Evolutionary conservation across 2,329 filamentous ascomycete genomes (phyloP), one percentile per base, ranked within the genome.

Genomic region (Nemania sp.): DNA sequence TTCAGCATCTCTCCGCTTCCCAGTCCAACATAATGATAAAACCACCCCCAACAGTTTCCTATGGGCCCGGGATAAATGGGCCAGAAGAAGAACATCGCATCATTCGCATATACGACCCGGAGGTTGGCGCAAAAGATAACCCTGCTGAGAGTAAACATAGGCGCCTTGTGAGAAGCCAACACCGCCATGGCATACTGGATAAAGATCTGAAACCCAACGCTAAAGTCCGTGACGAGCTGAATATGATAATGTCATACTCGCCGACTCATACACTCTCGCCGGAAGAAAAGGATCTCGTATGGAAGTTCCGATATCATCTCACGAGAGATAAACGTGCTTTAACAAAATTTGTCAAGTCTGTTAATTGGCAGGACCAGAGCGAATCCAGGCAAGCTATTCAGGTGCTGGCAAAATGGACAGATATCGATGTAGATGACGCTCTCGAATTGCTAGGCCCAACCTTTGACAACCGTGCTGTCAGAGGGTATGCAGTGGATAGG

Each of bases 321-420:
- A 94, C 92, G 1, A 82, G 91, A 52, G 92, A 99, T 70, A 99
- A 99, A 72, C 80, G 88, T 64, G 89, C 93, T 2, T 78, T 97
- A 53, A 99, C 93, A 28, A 99, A 99, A 66, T 96, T 99, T 64
- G 91, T 97, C 70, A 99, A 97, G 71, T 97, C 93, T 0, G 93
- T 97, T 33, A 92, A 95, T 62, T 99, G 94, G 93, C 84, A 83
- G 44, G 93, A 96, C 69, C 81, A 83, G 41, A 84, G 85, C 57
- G 93, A 99, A 76, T 86, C 89, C 3, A 87, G 89, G 54, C 91
- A 97, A 74, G 92, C 93, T 5, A 89, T 94, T 20, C 90, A 95
- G 57, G 84, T 99, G 4, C 80, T 99, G 15, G 85, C 88, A 0
- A 93, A 92, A 64, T 99, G 94, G 94, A 95, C 90, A 0, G 91